Base-by-base conservation (phyloP, 139 green algal species). In the Tetratostichococcus sp. region DNA sequence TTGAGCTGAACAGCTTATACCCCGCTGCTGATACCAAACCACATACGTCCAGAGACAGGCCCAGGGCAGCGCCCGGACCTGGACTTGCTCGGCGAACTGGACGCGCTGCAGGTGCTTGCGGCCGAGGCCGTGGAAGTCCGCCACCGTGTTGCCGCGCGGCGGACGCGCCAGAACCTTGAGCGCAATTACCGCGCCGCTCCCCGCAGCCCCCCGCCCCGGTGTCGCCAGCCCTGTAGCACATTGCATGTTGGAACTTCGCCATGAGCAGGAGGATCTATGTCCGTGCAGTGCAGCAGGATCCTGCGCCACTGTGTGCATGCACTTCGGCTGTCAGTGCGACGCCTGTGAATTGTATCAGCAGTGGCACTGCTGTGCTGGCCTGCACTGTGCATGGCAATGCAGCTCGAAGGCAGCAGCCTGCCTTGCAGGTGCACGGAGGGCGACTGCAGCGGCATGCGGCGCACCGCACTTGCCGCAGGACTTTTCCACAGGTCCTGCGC, bases 11-110 rank as follows among this genome's bases (percentile, higher is more conserved):
- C 26, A 23, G 34, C 11, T 32, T 43, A 42, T 4, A 0, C 32
- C n/a, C n/a, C n/a, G n/a, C n/a, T n/a, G n/a, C n/a, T n/a, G n/a
- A n/a, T n/a, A n/a, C n/a, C n/a, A n/a, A n/a, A n/a, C n/a, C n/a
- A n/a, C n/a, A n/a, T n/a, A n/a, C n/a, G n/a, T n/a, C n/a, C n/a
- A n/a, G n/a, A 33, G 62, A 35, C 4, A 68, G 33, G n/a, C 62
- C n/a, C 5, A 19, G 1, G n/a, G 28, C 62, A 68, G 62, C 26
- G 6, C 62, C 26, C 62, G 16, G 58, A 79, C 35, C 32, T 79
- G 58, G 50, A 83, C 71, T 72, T 78, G 66, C 67, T 84, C 82
- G 16, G 80, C 80, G 77, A 86, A 86, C 34, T 76, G 78, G 4
- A 85, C 65, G 25, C 35, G 21, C 66, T 71, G 79, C 6, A 80